Conservation (phyloP, 2,329 filamentous ascomycete genomes). For the Conoideocrella luteorostrata region DNA sequence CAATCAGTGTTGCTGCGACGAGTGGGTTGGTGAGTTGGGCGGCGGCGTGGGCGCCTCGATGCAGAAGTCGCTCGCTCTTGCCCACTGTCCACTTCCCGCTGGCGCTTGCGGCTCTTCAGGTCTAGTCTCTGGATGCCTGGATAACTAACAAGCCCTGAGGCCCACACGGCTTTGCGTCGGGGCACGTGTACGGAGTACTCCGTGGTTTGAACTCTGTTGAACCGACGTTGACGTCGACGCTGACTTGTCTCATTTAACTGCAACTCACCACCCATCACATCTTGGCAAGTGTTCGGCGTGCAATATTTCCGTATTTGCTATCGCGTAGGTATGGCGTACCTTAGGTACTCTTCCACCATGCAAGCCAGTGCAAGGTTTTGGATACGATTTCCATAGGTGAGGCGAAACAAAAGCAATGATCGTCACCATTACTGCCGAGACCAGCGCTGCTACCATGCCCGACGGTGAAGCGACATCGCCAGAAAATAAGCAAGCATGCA, state of each 20-base stretch:
- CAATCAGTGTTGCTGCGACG: no score
- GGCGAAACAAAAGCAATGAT: no score
- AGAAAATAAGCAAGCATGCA: neutral
- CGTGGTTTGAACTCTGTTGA: conserved; percentile 4
- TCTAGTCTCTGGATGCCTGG: no score
- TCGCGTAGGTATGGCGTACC: no score
- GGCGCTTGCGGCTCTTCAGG: conserved; percentile 7
- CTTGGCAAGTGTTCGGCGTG: no score
- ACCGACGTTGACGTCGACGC: neutral
- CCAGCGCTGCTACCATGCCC: no score
- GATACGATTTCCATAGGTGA: neutral
- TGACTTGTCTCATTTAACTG: neutral
- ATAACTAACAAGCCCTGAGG: no score
- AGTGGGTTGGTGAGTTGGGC: neutral
- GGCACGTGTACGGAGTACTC: no score
- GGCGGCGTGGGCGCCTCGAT: neutral
- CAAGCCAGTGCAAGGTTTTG: neutral
- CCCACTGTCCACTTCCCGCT: conserved; percentile 4
- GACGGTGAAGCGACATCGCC: neutral
- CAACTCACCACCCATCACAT: no score
- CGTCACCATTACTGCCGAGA: no score
- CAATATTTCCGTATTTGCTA: no score
- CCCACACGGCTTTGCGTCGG: no score
- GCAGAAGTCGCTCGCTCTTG: conserved; percentile 3
- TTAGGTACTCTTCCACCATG: neutral